A percentile compares a stretch with the other conserved stretches of the same genome.
Conservation (phyloP, 148 eudicot species). For the Camellia granthamiana region DNA sequence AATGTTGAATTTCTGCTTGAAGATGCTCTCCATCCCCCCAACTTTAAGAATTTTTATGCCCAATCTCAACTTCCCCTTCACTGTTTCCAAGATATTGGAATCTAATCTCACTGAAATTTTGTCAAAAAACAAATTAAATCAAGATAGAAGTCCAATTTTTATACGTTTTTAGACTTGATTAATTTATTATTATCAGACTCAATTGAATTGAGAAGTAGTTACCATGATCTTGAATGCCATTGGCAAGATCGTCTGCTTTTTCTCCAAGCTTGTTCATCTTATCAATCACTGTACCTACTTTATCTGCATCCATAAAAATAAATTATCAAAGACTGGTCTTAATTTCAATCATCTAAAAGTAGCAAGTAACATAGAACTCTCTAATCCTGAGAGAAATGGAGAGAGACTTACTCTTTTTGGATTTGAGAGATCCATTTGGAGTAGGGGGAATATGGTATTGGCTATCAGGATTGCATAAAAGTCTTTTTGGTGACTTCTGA, state of each 20-base stretch:
- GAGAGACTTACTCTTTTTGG: constrained; percentile 12
- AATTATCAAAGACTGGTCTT: not conserved
- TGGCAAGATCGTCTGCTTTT: too few relatives aligned
- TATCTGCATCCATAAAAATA: too few relatives aligned
- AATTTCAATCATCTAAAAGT: not conserved
- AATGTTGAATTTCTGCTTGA: constrained; percentile 35
- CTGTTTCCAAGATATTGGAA: constrained; percentile 27
- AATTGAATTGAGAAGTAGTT: too few relatives aligned
- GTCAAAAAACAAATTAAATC: too few relatives aligned
- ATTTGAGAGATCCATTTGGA: constrained; percentile 12
- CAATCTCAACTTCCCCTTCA: constrained; percentile 38
- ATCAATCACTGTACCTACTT: too few relatives aligned
- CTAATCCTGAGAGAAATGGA: not conserved
- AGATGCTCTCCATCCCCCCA: constrained; percentile 39
- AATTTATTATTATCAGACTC: too few relatives aligned
- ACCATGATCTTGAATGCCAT: too few relatives aligned
- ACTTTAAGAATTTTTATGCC: constrained; percentile 34
- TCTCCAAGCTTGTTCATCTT: too few relatives aligned
- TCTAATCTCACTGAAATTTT: constrained; percentile 19
- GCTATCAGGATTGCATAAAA: constrained; percentile 13
- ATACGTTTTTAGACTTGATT: too few relatives aligned
- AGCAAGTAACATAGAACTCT: not conserved
- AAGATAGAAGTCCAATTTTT: too few relatives aligned
- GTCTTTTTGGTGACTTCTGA: not conserved
- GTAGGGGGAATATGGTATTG: not conserved